Base-by-base conservation (phyloP, 108 stramenopile species). In the Cyclostephanos tholiformis region DNA sequence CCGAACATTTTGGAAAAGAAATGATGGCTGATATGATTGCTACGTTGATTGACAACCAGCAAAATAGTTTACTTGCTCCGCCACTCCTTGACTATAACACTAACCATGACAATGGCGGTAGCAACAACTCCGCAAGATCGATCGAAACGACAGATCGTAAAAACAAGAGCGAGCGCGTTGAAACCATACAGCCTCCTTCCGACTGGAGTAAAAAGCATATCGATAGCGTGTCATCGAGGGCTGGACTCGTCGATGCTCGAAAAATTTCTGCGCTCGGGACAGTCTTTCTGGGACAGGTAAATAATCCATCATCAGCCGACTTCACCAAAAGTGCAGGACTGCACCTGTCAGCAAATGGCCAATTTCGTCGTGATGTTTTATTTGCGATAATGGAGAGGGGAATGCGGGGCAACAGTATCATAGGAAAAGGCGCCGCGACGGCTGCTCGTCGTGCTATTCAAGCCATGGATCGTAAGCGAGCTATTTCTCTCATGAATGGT, bases 361-460 rank as follows among this genome's bases (percentile, higher is more conserved):
- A 90, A 67, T 82, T 86, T 64, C 86, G 94, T n/a, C 87, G 94
- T 25, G 88, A 92, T 69, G 94, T 95, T 4, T 68, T 95, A 60
- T 89, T 89, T 71, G 81, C 90, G n/a, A 92, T 95, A 44, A 89
- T 95, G 88, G 85, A 84, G 63, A 87, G 89, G 63, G 91, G 91
- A 16, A 85, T 89, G 84, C 75, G 84, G 39, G 86, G 87, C n/a
- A 87, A 83, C 50, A 88, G 92, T 68, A 69, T 82, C 35, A 88
- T 95, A 62, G 94, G 91, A 19, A 83, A 84, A 64, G 88, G 91
- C 17, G 84, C 89, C 27, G 87, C 91, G 0, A 66, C 76, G 23
- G 90, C 88, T 23, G 88, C 89, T 43, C 79, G 88, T 39, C 76
- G 89, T 10, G 86, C 85, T 29, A 65, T 95, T 13, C 91, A 95